A percentile compares a stretch with the other conserved stretches of the same genome.
Conservation (phyloP, 768 basidiomycete species). For the Termitomyces sp. region DNA sequence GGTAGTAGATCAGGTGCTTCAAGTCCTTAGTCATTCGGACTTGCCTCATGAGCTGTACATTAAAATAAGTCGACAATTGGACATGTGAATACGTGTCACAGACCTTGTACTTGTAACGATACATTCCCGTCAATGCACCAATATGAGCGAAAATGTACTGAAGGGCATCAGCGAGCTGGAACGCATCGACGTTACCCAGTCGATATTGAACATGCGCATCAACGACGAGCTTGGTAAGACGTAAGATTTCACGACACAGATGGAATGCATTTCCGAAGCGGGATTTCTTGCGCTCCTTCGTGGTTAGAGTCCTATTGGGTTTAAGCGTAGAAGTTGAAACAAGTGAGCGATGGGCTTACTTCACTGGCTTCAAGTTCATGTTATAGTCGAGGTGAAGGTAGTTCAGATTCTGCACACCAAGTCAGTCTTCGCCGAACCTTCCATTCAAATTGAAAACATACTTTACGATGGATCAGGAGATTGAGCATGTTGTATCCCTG, state of each 20-base stretch:
- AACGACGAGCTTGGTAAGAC: slow-evolving; percentile 96
- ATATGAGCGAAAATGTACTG: slow-evolving; percentile 98
- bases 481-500: slow-evolving; percentile 99
- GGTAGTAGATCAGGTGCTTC: slow-evolving; percentile 97
- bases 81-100: slow-evolving; percentile 13
- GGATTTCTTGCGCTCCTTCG: slow-evolving; percentile 99
- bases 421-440: neutral
- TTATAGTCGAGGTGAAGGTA: slow-evolving; percentile 97
- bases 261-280: slow-evolving; percentile 99
- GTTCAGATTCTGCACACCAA: slow-evolving; percentile 65
- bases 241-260: slow-evolving; percentile 94
- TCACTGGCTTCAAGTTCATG: slow-evolving; percentile 97
- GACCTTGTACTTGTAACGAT: slow-evolving; percentile 99
- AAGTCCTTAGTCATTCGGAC: slow-evolving; percentile 99
- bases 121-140: slow-evolving; percentile 98
- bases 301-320: slow-evolving; percentile 84
- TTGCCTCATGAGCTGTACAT: slow-evolving; percentile 87
- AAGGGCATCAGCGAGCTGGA: slow-evolving; percentile 97
- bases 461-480: slow-evolving; percentile 97
- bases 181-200: slow-evolving; percentile 96
- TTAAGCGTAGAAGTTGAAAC: neutral
- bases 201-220: slow-evolving; percentile 99
- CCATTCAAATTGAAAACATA: slow-evolving; percentile 21
- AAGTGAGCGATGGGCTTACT: slow-evolving; percentile 36
- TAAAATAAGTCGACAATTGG: neutral